Conservation (phyloP, 495 filamentous ascomycete species). For the Neurospora sp. region DNA sequence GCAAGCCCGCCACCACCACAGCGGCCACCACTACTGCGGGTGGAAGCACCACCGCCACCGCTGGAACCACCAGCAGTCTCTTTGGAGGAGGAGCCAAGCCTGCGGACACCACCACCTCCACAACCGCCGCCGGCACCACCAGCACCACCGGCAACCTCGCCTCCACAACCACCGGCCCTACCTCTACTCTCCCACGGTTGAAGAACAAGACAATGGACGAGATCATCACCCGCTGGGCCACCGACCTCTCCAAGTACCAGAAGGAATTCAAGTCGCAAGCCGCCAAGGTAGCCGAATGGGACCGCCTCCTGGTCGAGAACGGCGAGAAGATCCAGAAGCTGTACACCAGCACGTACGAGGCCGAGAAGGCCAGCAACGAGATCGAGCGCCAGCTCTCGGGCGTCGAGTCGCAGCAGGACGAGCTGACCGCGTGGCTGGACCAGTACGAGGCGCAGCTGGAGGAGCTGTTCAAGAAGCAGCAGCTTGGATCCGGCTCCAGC, state of each 20-base stretch:
- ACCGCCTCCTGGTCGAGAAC: conserved; percentile 82
- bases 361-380: conserved; percentile 79
- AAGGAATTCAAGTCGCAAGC: conserved; percentile 90
- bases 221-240: conserved; percentile 96
- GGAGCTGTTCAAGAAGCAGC: conserved; percentile 64
- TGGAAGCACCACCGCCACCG: conserved; percentile 1
- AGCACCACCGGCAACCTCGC: conserved; percentile 33
- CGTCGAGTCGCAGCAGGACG: conserved; percentile 86
- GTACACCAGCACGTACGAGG: conserved; percentile 77
- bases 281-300: conserved; percentile 78
- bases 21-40: not conserved
- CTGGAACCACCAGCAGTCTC: conserved; percentile 11
- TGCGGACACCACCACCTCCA: conserved; percentile 13
- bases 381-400: conserved; percentile 80
- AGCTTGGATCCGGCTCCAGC: not conserved
- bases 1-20: conserved; percentile 6
- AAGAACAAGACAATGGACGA: conserved; percentile 99
- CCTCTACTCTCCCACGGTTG: conserved; percentile 74
- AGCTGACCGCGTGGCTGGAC: conserved; percentile 73
- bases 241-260: conserved; percentile 88
- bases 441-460: conserved; percentile 85
- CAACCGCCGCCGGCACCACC: not conserved
- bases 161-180: conserved; percentile 66
- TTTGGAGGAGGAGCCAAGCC: conserved; percentile 21
- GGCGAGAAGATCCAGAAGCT: conserved; percentile 84